Percentiles rank a stretch among this genome's conserved stretches.
Conservation (phyloP, 2,329 filamentous ascomycete genomes). For the Aspergillus caelatus region DNA sequence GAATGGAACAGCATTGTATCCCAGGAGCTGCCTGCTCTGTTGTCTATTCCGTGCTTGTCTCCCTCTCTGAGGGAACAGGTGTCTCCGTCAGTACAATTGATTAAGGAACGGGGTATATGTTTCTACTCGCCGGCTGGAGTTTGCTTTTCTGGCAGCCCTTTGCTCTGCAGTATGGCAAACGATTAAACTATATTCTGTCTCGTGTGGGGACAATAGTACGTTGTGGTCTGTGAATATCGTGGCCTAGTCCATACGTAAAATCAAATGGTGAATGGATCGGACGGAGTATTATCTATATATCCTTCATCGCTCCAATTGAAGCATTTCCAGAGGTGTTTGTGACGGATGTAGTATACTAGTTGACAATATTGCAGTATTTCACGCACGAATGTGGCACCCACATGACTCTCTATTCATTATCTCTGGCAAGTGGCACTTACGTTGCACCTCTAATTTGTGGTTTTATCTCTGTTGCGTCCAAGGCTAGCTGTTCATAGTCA, state of each 20-base stretch:
- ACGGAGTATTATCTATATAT: slow-evolving; percentile 39
- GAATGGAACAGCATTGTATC: slow-evolving; percentile 8
- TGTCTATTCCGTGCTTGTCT: slow-evolving; percentile 43
- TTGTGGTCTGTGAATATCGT: slow-evolving; percentile 1
- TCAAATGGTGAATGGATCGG: slow-evolving; percentile 45
- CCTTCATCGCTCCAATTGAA: slow-evolving; percentile 47
- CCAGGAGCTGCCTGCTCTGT: slow-evolving; percentile 41
- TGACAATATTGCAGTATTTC: slow-evolving; percentile 37
- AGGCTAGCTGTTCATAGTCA: slow-evolving; percentile 37
- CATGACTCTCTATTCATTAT: slow-evolving; percentile 44
- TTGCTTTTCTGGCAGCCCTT: slow-evolving; percentile 53
- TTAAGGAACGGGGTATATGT: slow-evolving; percentile 45
- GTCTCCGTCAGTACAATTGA: slow-evolving; percentile 38
- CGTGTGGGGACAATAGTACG: slow-evolving; percentile 36
- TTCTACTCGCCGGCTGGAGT: slow-evolving; percentile 50
- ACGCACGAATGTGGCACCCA: slow-evolving; percentile 45
- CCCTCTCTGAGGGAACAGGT: slow-evolving; percentile 39
- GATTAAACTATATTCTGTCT: slow-evolving; percentile 38
- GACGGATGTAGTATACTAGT: slow-evolving; percentile 42
- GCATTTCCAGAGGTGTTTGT: slow-evolving; percentile 44
- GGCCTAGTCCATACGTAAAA: slow-evolving; percentile 29
- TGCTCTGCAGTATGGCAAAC: slow-evolving; percentile 48
- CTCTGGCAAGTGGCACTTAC: slow-evolving; percentile 45
- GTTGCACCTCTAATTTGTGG: slow-evolving; percentile 35
- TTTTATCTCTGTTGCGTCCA: slow-evolving; percentile 42